Percentiles rank a stretch among this genome's conserved stretches.
Evolutionary conservation across 352 stramenopile species (phyloP).

Genomic region (Globisporangium ultimum): DNA sequence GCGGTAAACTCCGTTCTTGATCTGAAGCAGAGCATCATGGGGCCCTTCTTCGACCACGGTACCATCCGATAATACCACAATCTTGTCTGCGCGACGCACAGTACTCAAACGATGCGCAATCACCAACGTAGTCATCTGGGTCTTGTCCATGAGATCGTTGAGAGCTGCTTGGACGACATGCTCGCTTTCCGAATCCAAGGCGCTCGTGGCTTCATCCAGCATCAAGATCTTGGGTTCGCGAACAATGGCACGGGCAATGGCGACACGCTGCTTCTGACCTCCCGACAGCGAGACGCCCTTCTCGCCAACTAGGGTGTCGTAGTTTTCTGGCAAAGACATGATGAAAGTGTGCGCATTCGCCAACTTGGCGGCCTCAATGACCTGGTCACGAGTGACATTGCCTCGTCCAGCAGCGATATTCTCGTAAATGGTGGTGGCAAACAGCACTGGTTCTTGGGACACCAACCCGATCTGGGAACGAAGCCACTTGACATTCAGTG

Average conservation of each 20-base stretch:
- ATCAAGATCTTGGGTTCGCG: conserved; percentile 21
- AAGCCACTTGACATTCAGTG: conserved; percentile 75
- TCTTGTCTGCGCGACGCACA: no score
- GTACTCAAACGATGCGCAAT: conserved; percentile 11
- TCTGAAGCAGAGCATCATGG: conserved; percentile 5
- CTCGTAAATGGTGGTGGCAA: conserved; percentile 83
- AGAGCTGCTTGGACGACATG: conserved; percentile 9
- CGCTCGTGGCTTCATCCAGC: conserved; percentile 24
- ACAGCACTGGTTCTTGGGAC: conserved; percentile 86
- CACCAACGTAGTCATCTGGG: conserved; percentile 19
- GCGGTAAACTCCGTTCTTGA: conserved; percentile 56
- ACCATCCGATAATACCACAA: no score
- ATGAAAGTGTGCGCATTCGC: conserved; percentile 54
- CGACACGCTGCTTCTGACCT: conserved; percentile 34
- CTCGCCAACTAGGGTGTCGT: conserved; percentile 51
- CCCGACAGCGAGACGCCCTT: conserved; percentile 30
- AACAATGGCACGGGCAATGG: conserved; percentile 26
- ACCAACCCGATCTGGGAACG: conserved; percentile 67
- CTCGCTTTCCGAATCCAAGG: conserved; percentile 19
- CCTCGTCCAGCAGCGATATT: conserved; percentile 64
- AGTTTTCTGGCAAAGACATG: conserved; percentile 71
- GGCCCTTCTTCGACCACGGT: no score
- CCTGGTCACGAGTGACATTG: conserved; percentile 10
- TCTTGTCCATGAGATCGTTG: conserved; percentile 25
- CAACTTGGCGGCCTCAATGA: conserved; percentile 10